Percentiles rank a stretch among this genome's conserved stretches.
These are phyloP conservation scores for Coffea humblotiana DNA, from an alignment of 305 asterid genomes.

Conservation along the genomic window DNA sequence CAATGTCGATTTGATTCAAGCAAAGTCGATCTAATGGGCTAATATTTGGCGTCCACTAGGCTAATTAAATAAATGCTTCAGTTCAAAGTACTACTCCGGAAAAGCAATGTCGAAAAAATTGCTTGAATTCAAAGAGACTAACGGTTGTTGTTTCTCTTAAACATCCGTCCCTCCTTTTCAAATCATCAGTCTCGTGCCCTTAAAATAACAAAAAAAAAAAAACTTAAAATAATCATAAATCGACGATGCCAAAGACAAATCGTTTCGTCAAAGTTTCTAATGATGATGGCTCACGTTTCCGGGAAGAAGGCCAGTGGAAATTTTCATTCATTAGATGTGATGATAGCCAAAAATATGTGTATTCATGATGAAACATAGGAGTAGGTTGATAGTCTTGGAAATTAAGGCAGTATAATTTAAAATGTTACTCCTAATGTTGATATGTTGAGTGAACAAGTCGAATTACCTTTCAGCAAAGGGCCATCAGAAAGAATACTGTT, in stretches of 20 bases:
- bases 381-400: background rate
- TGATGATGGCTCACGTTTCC: background rate
- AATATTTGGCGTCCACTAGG: no score
- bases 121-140: background rate
- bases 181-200: background rate
- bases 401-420: background rate
- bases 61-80: background rate
- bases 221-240: background rate
- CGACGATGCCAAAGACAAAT: background rate
- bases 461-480: background rate
- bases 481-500: background rate
- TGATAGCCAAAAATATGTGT: background rate
- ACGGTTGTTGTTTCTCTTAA: no score
- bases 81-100: background rate
- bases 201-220: no score
- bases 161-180: background rate
- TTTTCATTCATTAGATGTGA: background rate
- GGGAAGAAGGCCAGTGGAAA: background rate
- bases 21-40: no score
- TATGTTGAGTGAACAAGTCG: background rate
- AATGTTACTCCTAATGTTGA: background rate
- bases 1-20: no score
- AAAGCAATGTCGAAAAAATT: background rate
- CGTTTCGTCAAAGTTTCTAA: background rate
- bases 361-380: background rate